Base-by-base conservation (phyloP, 257 asterid genomes). In the Fraxinus pennsylvanica region DNA sequence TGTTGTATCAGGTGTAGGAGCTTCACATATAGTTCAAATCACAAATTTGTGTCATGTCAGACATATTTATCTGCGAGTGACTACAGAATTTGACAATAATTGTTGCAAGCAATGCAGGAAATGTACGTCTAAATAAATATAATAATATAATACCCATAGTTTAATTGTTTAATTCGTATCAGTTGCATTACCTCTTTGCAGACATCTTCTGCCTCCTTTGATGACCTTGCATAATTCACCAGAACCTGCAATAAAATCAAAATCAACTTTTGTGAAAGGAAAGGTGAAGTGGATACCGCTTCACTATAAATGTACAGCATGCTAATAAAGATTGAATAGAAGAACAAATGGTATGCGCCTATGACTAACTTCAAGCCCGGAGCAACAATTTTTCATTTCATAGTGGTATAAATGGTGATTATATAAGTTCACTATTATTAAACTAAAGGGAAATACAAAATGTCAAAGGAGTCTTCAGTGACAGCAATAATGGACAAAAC, bases 201-300 rank as follows among this genome's bases (percentile, higher is more conserved):
- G 52, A 96, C 99, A 74, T 90, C 98, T 76, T 93, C 97, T 10
- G 97, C 99, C 77, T 96, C 99, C 87, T 89, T 93, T 17, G 97
- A 93, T 61, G 99, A 96, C 89, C 99, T 91, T 52, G 99, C 96
- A 82, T 95, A 95, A 81, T 95, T 95, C 81, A 95, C 98, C 84
- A 95, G 90, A 85, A 95, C 92, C 99, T 95, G 86, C 72, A 84
- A 73, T 27, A 78, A 76, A 65, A 35, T 67, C 81, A 59, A 47
- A 57, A 78, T 80, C 83, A 85, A 61, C 32, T 61, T 9, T 22
- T 61, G 63, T 1, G 7, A 21, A 25, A 25, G 68, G 33, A 22
- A 21, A 61, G 32, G 33, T 9, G n/a, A 61, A 61, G 33, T 61
- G 35, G 35, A 61, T 25, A 61, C 14, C 19, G 25, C 12, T 15